phyloP scores from a whole-genome alignment of 768 basidiomycete species.

The Boletus speciosus region DNA sequence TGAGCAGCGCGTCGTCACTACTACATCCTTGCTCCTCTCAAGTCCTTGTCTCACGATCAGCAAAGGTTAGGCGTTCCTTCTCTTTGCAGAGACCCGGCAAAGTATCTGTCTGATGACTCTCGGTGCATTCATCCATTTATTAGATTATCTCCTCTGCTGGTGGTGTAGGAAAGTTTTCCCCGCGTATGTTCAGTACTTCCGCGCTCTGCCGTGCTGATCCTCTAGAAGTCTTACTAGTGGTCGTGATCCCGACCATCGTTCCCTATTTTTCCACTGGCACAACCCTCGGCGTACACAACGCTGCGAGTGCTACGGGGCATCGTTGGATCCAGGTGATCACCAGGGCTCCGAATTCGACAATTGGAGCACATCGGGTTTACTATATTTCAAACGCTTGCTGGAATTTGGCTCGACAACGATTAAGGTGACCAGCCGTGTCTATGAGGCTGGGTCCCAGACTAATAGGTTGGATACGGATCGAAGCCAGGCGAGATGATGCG shows the following conservation, averaged over 20 bases:
- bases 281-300: conserved; percentile 74
- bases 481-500: conserved; percentile 27
- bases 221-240: conserved; percentile 60
- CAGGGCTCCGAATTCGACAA: conserved; percentile 31
- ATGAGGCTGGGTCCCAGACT: too few species aligned
- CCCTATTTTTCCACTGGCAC: conserved; percentile 63
- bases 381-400: conserved; percentile 70
- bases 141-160: conserved; percentile 51
- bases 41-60: conserved; percentile 40
- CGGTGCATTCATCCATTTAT: conserved; percentile 50
- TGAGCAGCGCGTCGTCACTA: conserved; percentile 45
- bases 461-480: background rate
- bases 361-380: conserved; percentile 74
- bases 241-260: conserved; percentile 72
- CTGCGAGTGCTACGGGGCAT: conserved; percentile 42
- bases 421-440: too few species aligned
- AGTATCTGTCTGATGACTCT: conserved; percentile 67
- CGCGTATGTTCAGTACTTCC: conserved; percentile 39
- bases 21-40: conserved; percentile 76
- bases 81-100: conserved; percentile 58
- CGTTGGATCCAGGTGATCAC: background rate
- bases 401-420: conserved; percentile 54
- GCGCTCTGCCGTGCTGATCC: conserved; percentile 1
- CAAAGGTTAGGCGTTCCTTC: conserved; percentile 62
- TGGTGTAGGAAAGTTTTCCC: conserved; percentile 67